Evolutionary conservation across 176 grass and related monocot genomes (phyloP).

Genomic region (Echinochloa phyllopogon): DNA sequence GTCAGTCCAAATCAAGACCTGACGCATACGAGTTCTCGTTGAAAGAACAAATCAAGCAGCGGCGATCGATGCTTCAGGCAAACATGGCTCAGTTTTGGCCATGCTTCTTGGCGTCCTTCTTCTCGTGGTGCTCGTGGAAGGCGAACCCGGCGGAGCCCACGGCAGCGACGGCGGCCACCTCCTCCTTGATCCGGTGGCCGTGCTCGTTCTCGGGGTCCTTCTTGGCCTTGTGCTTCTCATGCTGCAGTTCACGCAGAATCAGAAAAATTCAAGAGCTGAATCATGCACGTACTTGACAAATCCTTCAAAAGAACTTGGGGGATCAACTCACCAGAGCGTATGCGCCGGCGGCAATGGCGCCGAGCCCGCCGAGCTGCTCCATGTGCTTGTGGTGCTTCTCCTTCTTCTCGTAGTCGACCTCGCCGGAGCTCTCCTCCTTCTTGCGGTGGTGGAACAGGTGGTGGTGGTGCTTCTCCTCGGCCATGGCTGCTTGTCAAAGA

Average conservation of each 20-base stretch:
- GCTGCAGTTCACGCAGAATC: conserved; percentile 27
- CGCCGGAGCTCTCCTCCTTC: conserved; percentile 41
- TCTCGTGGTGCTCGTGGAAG: conserved; percentile 76
- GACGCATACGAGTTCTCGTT: not conserved
- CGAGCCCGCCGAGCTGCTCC: conserved; percentile 61
- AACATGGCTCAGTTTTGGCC: conserved; percentile 4
- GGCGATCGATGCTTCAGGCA: not conserved
- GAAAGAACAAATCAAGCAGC: not conserved
- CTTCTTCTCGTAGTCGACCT: conserved; percentile 59
- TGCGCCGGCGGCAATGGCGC: conserved; percentile 62
- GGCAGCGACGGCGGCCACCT: conserved; percentile 60
- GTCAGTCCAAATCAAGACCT: not conserved
- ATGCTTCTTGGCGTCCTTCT: conserved; percentile 79
- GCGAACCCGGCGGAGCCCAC: conserved; percentile 65
- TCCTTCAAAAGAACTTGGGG: no score
- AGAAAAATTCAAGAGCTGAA: not conserved
- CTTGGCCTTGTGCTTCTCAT: conserved; percentile 82
- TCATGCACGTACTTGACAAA: not conserved
- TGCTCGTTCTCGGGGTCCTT: conserved; percentile 70
- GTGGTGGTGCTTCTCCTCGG: conserved; percentile 75
- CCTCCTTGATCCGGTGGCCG: conserved; percentile 62
- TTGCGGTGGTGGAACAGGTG: conserved; percentile 64
- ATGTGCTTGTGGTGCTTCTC: conserved; percentile 82
- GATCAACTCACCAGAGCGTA: conserved; percentile 53
- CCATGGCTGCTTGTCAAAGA: conserved; percentile 30